Evolutionary conservation across 106 monocot species (phyloP), one percentile per base, ranked within the genome.

Genomic region (Phalaenopsis equestris): DNA sequence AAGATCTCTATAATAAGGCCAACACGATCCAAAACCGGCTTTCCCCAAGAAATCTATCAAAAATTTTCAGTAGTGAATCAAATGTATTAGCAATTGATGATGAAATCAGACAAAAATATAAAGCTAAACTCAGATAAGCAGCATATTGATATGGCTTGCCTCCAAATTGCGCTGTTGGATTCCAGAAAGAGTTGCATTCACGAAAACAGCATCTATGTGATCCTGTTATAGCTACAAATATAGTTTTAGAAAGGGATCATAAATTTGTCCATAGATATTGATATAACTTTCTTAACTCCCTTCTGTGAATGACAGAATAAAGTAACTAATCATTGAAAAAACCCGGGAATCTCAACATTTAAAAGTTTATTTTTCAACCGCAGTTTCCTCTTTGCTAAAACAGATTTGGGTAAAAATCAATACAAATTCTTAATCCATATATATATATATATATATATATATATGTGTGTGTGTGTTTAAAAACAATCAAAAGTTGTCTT

Each of bases 1-100:
- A 99, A 99, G 79, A 99, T 99, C 75, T 94, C 92, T 73, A 99
- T 99, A 78, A 99, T 99, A 73, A 99, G 87, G 36, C 90, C 94
- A 76, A 99, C 86, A 58, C 98, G 90, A 86, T 99, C 94, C 79
- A 99, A 80, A 81, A 99, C 98, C 43, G 94, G 98, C 42, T 93
- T 94, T 81, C 84, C 88, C 89, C 92, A 99, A 79, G 88, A 86
- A 84, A 84, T 80, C 93, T 96, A 79, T 21, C 12, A 82, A 47
- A 79, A 30, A 15, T 78, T 77, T 21, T 41, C 79, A 11, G 70
- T 65, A 38, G 23, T 79, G 23, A 41, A 36, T 52, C 73, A 16
- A 79, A 85, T 36, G 24, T 78, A 16, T 70, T 39, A 70, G 70
- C 70, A 67, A 12, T 57, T 11, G 18, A 42, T 77, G 48, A 55